Evolutionary conservation across 2,329 filamentous ascomycete species (phyloP).

Genomic region (Lizonia empirigonia): DNA sequence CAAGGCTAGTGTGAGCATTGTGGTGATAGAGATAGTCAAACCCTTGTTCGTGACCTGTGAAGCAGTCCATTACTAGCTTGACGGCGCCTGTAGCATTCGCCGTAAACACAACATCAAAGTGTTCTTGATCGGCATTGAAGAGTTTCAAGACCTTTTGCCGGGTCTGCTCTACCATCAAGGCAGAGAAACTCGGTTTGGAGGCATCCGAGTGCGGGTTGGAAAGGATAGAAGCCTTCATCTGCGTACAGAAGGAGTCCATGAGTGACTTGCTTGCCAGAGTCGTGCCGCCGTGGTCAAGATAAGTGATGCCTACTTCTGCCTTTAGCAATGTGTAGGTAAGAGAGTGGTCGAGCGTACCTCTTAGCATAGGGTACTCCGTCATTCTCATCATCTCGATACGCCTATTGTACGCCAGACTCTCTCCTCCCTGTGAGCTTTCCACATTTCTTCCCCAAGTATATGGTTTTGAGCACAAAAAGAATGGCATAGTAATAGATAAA

Average conservation of each 20-base stretch:
- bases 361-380: constrained; percentile 35
- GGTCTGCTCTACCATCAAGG: constrained; percentile 61
- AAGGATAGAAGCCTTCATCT: constrained; percentile 64
- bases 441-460: not conserved
- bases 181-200: constrained; percentile 63
- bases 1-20: constrained; percentile 83
- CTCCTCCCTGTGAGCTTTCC: not conserved
- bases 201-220: constrained; percentile 71
- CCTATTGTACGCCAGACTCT: constrained; percentile 21
- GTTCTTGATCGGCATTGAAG: constrained; percentile 77
- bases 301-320: constrained; percentile 44
- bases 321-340: not conserved
- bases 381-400: constrained; percentile 21
- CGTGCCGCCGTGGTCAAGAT: constrained; percentile 63
- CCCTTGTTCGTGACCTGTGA: constrained; percentile 66
- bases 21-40: constrained; percentile 83
- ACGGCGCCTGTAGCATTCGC: constrained; percentile 89
- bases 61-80: constrained; percentile 80
- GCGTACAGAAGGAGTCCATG: constrained; percentile 60
- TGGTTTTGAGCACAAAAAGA: not conserved
- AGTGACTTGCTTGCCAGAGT: constrained; percentile 59
- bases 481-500: constrained; percentile 1
- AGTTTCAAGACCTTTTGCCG: constrained; percentile 62
- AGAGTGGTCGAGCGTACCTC: constrained; percentile 15
- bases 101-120: constrained; percentile 91